These are phyloP conservation scores for Aspergillus glaucus DNA, from an alignment of 2,329 filamentous ascomycete species.

Conservation along the genomic window DNA sequence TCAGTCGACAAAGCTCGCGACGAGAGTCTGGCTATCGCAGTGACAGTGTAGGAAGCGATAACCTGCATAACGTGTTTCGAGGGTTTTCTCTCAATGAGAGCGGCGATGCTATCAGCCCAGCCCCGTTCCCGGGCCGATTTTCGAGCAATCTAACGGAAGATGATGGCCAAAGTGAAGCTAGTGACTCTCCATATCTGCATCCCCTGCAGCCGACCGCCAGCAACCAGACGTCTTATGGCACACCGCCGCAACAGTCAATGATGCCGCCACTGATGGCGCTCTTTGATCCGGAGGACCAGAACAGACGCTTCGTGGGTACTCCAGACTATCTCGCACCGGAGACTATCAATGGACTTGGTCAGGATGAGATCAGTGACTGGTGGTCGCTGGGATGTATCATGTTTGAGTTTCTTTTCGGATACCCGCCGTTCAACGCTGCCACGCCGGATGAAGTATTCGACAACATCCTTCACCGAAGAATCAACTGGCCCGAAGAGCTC, in stretches of 20 bases:
- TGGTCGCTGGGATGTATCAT: conserved; percentile 99
- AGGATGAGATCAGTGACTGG: conserved; percentile 99
- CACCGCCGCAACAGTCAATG: conserved; percentile 58
- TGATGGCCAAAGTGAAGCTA: conserved; percentile 62
- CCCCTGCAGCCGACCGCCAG: conserved; percentile 57
- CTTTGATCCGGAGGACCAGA: conserved; percentile 91
- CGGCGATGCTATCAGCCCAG: conserved; percentile 36
- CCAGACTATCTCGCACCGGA: conserved; percentile 96
- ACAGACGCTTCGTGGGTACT: conserved; percentile 88
- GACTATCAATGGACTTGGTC: conserved; percentile 88
- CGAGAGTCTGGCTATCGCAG: conserved; percentile 77
- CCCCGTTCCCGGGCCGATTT: conserved; percentile 28
- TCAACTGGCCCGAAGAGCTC: conserved; percentile 83
- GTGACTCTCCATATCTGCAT: conserved; percentile 70
- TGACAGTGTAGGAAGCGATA: conserved; percentile 87
- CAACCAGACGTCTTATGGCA: conserved; percentile 36
- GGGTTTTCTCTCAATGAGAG: conserved; percentile 67
- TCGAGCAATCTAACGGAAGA: conserved; percentile 61
- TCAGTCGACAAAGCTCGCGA: conserved; percentile 56
- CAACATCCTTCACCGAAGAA: conserved; percentile 83
- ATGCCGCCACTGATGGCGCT: conserved; percentile 90
- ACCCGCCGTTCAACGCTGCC: conserved; percentile 84
- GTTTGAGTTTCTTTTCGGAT: conserved; percentile 91
- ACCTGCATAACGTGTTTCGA: conserved; percentile 72
- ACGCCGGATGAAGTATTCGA: conserved; percentile 94